phyloP scores from a whole-genome alignment of 2,329 filamentous ascomycete genomes.

The Didymella pinodella region DNA sequence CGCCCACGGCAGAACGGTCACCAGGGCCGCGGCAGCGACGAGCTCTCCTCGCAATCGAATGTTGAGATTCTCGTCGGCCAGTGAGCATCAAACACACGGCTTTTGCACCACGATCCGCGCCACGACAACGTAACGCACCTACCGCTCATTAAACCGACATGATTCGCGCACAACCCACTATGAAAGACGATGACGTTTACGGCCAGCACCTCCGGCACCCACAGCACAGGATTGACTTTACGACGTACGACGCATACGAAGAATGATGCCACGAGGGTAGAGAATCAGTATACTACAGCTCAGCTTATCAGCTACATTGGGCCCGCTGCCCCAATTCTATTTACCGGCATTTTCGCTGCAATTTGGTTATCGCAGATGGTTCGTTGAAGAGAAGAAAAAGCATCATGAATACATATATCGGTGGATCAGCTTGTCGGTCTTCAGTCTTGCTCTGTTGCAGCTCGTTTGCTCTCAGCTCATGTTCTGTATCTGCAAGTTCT shows the following conservation, averaged over 20 bases:
- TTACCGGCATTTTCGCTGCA: slow-evolving; percentile 10
- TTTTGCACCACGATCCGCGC: slow-evolving; percentile 20
- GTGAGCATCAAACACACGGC: slow-evolving; percentile 34
- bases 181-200: slow-evolving; percentile 46
- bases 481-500: background rate
- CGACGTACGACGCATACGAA: slow-evolving; percentile 49
- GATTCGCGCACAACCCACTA: slow-evolving; percentile 38
- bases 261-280: slow-evolving; percentile 54
- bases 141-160: slow-evolving; percentile 33
- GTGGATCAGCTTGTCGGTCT: slow-evolving; percentile 3
- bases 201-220: slow-evolving; percentile 31
- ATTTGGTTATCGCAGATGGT: slow-evolving; percentile 1
- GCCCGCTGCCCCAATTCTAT: slow-evolving; percentile 14
- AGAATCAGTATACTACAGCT: slow-evolving; percentile 38
- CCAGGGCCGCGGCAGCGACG: slow-evolving; percentile 68
- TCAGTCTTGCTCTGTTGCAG: background rate
- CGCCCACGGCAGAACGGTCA: slow-evolving; percentile 67
- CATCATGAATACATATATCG: slow-evolving; percentile 15
- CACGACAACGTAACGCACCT: slow-evolving; percentile 24
- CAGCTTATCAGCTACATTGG: slow-evolving; percentile 14
- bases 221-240: slow-evolving; percentile 45
- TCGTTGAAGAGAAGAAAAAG: slow-evolving; percentile 8
- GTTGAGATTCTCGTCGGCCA: slow-evolving; percentile 72
- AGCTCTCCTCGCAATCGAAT: slow-evolving; percentile 66
- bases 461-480: background rate